A percentile compares a stretch with the other conserved stretches of the same genome.
Conservation (phyloP, 345 rosid genomes). For the Populus alba region DNA sequence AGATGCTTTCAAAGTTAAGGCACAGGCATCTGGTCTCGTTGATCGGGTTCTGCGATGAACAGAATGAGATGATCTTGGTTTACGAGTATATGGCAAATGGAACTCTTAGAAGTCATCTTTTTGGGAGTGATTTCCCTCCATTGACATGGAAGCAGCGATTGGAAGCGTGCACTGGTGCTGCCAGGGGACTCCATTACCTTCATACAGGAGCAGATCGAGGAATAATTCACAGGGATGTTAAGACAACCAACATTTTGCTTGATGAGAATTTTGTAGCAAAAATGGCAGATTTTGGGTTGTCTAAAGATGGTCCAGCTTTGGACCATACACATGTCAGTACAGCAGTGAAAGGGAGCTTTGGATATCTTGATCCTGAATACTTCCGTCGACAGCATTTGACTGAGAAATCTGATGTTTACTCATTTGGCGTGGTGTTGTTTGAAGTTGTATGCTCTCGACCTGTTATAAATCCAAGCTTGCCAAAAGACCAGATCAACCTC, state of each 20-base stretch:
- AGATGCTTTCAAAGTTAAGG: constrained; percentile 84
- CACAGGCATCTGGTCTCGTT: constrained; percentile 85
- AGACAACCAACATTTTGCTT: constrained; percentile 79
- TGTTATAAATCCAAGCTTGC: constrained; percentile 83
- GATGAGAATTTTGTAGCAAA: constrained; percentile 77
- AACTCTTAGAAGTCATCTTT: constrained; percentile 78
- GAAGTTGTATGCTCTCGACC: constrained; percentile 87
- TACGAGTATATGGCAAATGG: constrained; percentile 93
- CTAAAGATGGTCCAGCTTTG: constrained; percentile 79
- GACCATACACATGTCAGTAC: constrained; percentile 94
- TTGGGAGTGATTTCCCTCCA: constrained; percentile 65
- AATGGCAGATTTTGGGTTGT: constrained; percentile 90
- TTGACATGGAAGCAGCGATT: constrained; percentile 81
- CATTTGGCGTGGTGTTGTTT: constrained; percentile 79
- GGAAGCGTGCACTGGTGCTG: constrained; percentile 80
- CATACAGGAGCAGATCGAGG: constrained; percentile 87
- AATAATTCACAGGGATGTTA: constrained; percentile 86
- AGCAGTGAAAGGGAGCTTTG: constrained; percentile 92
- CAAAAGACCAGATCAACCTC: constrained; percentile 89
- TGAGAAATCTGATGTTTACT: constrained; percentile 90
- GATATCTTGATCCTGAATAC: constrained; percentile 89
- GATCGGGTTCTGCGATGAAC: constrained; percentile 88
- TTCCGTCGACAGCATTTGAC: constrained; percentile 78
- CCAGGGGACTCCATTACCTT: constrained; percentile 87
- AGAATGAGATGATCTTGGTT: constrained; percentile 87